Evolutionary conservation across 148 eudicot species (phyloP), one percentile per base, ranked within the genome.

Genomic region (Camellia granthamiana): DNA sequence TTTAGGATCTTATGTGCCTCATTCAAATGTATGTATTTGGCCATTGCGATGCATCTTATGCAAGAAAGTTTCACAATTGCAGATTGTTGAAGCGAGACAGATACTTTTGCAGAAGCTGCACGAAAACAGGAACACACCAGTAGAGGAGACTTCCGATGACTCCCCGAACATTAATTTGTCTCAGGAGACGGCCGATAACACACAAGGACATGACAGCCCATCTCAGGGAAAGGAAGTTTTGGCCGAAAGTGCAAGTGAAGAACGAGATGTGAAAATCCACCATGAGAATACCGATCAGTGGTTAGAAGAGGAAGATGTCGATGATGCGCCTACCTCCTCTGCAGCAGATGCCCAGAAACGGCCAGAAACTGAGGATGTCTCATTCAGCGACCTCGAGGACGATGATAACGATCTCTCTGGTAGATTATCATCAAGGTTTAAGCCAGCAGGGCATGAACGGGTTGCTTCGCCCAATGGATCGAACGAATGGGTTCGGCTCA

Each of bases 381-480:
- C 92, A 14, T 94, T 92, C 82, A 94, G 94, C 76, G 92, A 94
- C 83, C 84, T 90, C 19, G 96, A 93, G 73, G 90, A 88, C 62
- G 92, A 87, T 56, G 93, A 93, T 42, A 76, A 23, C 49, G 88
- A 91, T 71, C 69, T 76, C 41, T 80, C 79, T 13, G 73, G 78
- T 42, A 82, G 82, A 78, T 83, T 72, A 71, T 78, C 82, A 71
- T 78, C 82, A 3, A 83, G 76, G 46, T 74, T 74, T 38, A 83
- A 81, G 77, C 77, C 49, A 56, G 69, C 84, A 49, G 83, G 79
- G 19, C 52, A 23, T 14, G 62, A 41, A 12, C 78, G 83, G 69
- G 81, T 69, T n/a, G 87, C 90, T 75, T 90, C 92, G 3, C 81
- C 85, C 1, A 88, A 81, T 70, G 90, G 85, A 47, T 84, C 90